Percentiles rank a stretch among this genome's conserved stretches.
Conservation (phyloP, 306 rosid genomes). For the Crataegus laevigata region DNA sequence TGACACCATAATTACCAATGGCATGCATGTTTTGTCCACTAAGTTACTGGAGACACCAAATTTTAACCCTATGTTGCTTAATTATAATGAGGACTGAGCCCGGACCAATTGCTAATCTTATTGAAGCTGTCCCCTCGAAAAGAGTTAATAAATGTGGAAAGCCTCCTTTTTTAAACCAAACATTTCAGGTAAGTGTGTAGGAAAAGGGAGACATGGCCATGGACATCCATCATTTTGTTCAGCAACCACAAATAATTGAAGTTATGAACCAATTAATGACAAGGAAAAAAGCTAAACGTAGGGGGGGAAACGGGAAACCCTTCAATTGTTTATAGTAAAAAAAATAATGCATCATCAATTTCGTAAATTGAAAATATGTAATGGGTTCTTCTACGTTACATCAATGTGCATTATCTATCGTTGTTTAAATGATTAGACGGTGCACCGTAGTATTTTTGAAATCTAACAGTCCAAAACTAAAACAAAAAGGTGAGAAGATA, state of each 20-base stretch:
- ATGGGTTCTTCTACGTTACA: not conserved
- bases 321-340: not conserved
- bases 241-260: conserved; percentile 50
- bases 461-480: not conserved
- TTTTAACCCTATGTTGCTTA: not conserved
- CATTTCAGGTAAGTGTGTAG: conserved; percentile 27
- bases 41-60: not conserved
- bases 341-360: not conserved
- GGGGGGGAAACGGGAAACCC: not conserved
- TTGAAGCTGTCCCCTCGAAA: conserved; percentile 13
- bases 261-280: conserved; percentile 33
- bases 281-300: not conserved
- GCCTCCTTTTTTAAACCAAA: conserved; percentile 14
- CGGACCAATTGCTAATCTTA: not conserved
- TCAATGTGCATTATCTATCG: too few relatives aligned
- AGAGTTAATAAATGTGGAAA: conserved; percentile 5
- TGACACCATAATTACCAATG: conserved; percentile 23
- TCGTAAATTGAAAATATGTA: not conserved
- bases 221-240: conserved; percentile 39
- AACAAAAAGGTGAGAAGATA: not conserved
- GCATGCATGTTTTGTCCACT: conserved; percentile 7
- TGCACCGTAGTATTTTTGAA: not conserved
- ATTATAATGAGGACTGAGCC: not conserved
- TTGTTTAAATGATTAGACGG: too few relatives aligned
- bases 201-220: conserved; percentile 31